Conservation (phyloP, 2,329 filamentous ascomycete species). For the Paecilomyces dactylethromorphus region DNA sequence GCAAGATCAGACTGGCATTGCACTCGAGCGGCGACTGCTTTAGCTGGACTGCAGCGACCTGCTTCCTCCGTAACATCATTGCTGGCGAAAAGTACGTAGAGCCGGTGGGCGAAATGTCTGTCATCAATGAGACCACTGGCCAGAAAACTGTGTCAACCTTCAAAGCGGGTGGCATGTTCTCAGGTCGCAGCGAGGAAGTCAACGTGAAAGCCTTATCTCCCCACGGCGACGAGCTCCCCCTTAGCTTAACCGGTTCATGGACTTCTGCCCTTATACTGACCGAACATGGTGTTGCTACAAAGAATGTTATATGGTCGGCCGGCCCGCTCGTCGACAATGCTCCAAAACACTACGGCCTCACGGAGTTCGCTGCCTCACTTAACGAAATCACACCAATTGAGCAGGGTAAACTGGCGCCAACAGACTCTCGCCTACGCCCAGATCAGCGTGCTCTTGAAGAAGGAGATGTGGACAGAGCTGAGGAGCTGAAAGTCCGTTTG, state of each 20-base stretch:
- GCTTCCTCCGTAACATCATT: slow-evolving; percentile 91
- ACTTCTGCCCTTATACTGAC: slow-evolving; percentile 64
- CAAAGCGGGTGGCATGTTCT: slow-evolving; percentile 94
- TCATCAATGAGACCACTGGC: slow-evolving; percentile 76
- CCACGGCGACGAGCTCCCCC: slow-evolving; percentile 58
- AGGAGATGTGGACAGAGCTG: slow-evolving; percentile 75
- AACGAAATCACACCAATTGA: slow-evolving; percentile 86
- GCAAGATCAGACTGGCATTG: slow-evolving; percentile 71
- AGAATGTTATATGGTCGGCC: slow-evolving; percentile 69
- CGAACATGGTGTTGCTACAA: slow-evolving; percentile 55
- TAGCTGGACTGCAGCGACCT: slow-evolving; percentile 81
- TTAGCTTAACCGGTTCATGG: slow-evolving; percentile 77
- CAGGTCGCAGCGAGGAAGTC: slow-evolving; percentile 86
- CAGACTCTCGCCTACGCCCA: slow-evolving; percentile 75
- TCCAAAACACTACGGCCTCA: slow-evolving; percentile 77
- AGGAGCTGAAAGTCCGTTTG: slow-evolving; percentile 71
- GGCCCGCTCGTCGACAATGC: slow-evolving; percentile 74
- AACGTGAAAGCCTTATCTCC: slow-evolving; percentile 64
- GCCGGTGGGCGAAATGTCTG: slow-evolving; percentile 81
- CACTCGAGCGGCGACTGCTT: slow-evolving; percentile 74
- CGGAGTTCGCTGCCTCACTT: slow-evolving; percentile 73
- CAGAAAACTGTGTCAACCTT: slow-evolving; percentile 83
- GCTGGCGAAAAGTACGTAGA: slow-evolving; percentile 98
- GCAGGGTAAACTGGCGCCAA: slow-evolving; percentile 64
- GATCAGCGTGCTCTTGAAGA: slow-evolving; percentile 82